Evolutionary conservation across 2,329 filamentous ascomycete species (phyloP).

Genomic region (Ploettnerulaceae sp.): DNA sequence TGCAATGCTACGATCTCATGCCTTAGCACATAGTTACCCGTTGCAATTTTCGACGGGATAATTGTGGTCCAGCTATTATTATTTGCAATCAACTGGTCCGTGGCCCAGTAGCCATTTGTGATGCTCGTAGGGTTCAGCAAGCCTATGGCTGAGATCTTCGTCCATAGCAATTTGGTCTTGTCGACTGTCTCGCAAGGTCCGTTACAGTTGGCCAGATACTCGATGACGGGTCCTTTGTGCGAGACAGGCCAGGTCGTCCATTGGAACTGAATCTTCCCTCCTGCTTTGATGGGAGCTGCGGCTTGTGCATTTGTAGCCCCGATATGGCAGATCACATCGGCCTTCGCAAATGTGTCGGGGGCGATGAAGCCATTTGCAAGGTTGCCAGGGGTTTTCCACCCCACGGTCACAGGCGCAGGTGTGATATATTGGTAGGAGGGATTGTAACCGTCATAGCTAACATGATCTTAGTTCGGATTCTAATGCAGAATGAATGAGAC

Average conservation of each 20-base stretch:
- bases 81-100: conserved; percentile 45
- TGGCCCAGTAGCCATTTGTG: conserved; percentile 35
- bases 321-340: conserved; percentile 60
- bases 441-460: conserved; percentile 35
- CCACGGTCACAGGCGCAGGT: conserved; percentile 42
- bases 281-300: conserved; percentile 55
- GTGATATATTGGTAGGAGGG: conserved; percentile 31
- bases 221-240: conserved; percentile 44
- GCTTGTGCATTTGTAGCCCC: conserved; percentile 46
- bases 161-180: conserved; percentile 39
- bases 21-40: conserved; percentile 49
- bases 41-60: conserved; percentile 39
- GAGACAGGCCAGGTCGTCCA: conserved; percentile 62
- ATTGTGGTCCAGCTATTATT: conserved; percentile 48
- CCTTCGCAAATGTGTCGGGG: conserved; percentile 40
- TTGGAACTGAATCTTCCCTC: conserved; percentile 51
- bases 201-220: conserved; percentile 33
- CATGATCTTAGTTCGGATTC: conserved; percentile 1
- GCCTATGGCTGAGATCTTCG: conserved; percentile 41
- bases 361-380: conserved; percentile 49
- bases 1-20: conserved; percentile 43
- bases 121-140: too few relatives aligned
- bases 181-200: conserved; percentile 39
- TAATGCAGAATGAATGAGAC: neutral
- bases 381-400: conserved; percentile 47